Conservation (phyloP, 441 rosid genomes). For the Daphne laureola region DNA sequence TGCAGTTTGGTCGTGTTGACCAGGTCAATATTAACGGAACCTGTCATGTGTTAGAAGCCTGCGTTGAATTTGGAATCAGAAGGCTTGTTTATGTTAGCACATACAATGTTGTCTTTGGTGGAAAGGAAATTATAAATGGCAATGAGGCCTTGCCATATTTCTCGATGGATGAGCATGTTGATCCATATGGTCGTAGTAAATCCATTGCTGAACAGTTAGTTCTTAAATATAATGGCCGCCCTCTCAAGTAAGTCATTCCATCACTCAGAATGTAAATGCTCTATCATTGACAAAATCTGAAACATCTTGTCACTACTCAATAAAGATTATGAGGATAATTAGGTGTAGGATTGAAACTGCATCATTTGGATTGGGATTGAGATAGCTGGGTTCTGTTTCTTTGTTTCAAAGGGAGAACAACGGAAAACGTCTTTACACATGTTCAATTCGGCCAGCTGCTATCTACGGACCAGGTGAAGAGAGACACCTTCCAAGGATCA, state of each 20-base stretch:
- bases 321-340: too few relatives aligned
- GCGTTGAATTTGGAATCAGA: conserved; percentile 46
- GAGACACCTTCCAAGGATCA: conserved; percentile 83
- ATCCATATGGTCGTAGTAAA: conserved; percentile 74
- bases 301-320: too few relatives aligned
- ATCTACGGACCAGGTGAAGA: conserved; percentile 96
- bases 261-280: too few relatives aligned
- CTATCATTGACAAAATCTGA: too few relatives aligned
- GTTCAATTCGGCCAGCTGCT: conserved; percentile 90
- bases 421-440: conserved; percentile 57
- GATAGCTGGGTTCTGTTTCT: not conserved
- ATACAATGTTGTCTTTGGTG: conserved; percentile 88
- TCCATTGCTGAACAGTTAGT: conserved; percentile 84
- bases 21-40: conserved; percentile 82
- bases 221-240: conserved; percentile 63
- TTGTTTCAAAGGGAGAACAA: conserved; percentile 33
- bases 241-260: conserved; percentile 49
- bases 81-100: conserved; percentile 87
- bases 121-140: conserved; percentile 75
- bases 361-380: too few relatives aligned
- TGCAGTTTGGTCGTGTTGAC: conserved; percentile 71
- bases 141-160: conserved; percentile 72
- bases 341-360: too few relatives aligned
- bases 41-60: conserved; percentile 66
- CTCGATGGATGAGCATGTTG: conserved; percentile 71